A percentile compares a stretch with the other conserved stretches of the same genome.
Conservation (phyloP, 257 asterid species). For the Solanum peruvianum region DNA sequence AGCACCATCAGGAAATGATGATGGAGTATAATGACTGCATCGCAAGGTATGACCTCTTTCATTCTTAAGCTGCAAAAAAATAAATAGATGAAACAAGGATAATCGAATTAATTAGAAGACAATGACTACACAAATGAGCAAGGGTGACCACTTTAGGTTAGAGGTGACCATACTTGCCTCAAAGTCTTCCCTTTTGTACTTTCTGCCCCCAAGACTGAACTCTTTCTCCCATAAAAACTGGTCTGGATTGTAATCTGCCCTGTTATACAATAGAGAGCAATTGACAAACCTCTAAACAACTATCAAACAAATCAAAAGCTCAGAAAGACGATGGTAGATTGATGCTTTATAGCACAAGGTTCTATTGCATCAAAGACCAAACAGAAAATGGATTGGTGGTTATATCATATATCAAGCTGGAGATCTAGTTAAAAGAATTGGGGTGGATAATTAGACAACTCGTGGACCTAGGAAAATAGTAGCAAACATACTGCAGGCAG, state of each 20-base stretch:
- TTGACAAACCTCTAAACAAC: background rate
- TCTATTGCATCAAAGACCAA: background rate
- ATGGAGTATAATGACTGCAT: conserved; percentile 93
- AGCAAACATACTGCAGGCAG: background rate
- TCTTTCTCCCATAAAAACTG: conserved; percentile 86
- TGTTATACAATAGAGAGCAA: conserved; percentile 20
- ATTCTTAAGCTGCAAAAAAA: conserved; percentile 67
- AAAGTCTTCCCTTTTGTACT: conserved; percentile 77
- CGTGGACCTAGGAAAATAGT: background rate
- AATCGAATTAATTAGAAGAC: background rate
- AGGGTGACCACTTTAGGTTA: conserved; percentile 19
- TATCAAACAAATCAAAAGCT: background rate
- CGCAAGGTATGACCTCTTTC: conserved; percentile 80
- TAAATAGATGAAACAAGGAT: background rate
- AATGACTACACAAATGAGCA: background rate
- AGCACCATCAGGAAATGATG: conserved; percentile 51
- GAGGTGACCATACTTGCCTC: conserved; percentile 96
- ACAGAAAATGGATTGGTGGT: background rate
- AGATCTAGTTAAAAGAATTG: background rate
- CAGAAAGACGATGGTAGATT: background rate
- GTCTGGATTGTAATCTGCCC: conserved; percentile 93
- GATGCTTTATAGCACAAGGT: background rate
- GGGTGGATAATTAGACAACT: background rate
- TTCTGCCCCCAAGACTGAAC: conserved; percentile 73
- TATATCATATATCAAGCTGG: background rate